Base-by-base conservation (phyloP, 106 monocot genomes). In the Dioscorea zingiberensis region DNA sequence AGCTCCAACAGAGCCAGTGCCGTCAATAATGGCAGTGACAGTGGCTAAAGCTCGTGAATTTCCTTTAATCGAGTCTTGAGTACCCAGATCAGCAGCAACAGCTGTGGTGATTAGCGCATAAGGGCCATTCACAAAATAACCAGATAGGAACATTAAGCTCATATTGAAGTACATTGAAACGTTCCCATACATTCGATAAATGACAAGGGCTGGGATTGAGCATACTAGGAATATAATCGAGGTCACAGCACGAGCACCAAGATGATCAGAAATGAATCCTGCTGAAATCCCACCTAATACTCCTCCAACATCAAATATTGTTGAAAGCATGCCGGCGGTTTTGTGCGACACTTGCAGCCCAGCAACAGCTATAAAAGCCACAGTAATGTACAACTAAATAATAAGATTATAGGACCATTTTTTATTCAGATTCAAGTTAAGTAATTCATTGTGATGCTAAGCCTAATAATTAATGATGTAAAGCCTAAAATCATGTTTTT, bases 21-120 rank as follows among this genome's bases (percentile, higher is more conserved):
- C 97, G 66, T 97, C 97, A 25, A 97, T 92, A 66, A 97, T 97
- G 58, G 97, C 92, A 15, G 92, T 84, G 13, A 97, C 88, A 19
- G 97, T 97, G 44, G 97, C 97, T 48, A 97, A 75, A 71, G 91
- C 92, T 54, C 88, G 71, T 25, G 91, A 81, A 68, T 80, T 88
- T 11, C 81, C 88, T 64, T 71, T 82, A 57, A 85, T 71, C 26
- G 46, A 18, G 9, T 85, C 81, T 74, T 88, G 88, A 28, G 92
- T 88, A 15, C 92, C 91, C 49, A 97, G 73, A 77, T 97, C 97
- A 48, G 91, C 68, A 11, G 97, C 85, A 47, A 97, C 97, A 22
- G 92, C 97, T 15, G 91, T 97, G 6, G 95, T 88, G 38, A 97
- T 97, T 18, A 97, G 85, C 23, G 91, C 83, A 47, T 88, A 92